These are phyloP conservation scores for Geotrichum aggregatum DNA, from an alignment of 1,139 yeast genomes.

Conservation along the genomic window DNA sequence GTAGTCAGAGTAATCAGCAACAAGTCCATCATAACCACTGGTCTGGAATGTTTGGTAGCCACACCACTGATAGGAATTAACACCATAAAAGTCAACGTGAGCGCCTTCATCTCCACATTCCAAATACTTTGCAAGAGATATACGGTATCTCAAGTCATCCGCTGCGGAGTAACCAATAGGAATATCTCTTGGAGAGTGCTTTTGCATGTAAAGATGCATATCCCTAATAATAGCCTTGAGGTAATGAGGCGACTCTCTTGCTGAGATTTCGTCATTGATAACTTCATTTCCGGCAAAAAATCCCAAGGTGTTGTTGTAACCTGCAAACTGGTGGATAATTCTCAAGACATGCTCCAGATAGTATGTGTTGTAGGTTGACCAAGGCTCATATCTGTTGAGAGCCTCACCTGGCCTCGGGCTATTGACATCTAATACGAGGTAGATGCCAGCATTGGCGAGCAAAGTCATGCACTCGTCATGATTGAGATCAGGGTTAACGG, in stretches of 20 bases:
- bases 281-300: conserved; percentile 93
- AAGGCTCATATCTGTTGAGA: conserved; percentile 71
- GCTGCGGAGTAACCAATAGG: conserved; percentile 96
- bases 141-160: conserved; percentile 67
- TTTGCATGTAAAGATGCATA: conserved; percentile 72
- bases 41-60: conserved; percentile 55
- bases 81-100: conserved; percentile 80
- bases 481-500: conserved; percentile 69
- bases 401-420: conserved; percentile 64
- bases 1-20: conserved; percentile 56
- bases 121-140: conserved; percentile 74
- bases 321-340: conserved; percentile 76
- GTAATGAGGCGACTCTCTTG: conserved; percentile 55
- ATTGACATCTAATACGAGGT: conserved; percentile 81
- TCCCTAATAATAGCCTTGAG: conserved; percentile 91
- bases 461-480: conserved; percentile 88
- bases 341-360: conserved; percentile 72
- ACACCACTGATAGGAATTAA: conserved; percentile 91
- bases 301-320: conserved; percentile 82
- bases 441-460: conserved; percentile 83
- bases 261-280: conserved; percentile 74
- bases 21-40: conserved; percentile 66
- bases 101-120: conserved; percentile 64
- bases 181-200: conserved; percentile 63
- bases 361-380: conserved; percentile 59